Evolutionary conservation across 495 filamentous ascomycete species (phyloP), one percentile per base, ranked within the genome.

Genomic region (Aspergillus conjunctus): DNA sequence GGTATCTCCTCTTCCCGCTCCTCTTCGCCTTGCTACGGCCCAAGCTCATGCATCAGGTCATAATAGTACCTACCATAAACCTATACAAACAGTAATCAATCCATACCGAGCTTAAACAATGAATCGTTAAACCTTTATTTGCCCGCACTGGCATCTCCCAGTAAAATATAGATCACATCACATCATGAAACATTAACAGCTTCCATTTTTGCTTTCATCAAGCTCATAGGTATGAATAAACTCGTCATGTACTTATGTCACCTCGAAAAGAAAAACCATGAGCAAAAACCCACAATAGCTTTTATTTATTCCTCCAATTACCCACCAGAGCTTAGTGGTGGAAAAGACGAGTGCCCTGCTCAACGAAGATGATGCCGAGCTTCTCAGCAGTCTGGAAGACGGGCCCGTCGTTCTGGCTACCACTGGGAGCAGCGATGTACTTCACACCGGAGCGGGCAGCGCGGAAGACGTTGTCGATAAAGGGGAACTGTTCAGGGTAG

Each of bases 391-490:
- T 92, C 70, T 90, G 88, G 67, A 96, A 91, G 30, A 97, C 93
- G 39, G 88, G 83, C 44, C 78, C 75, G 71, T 98, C 95, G 70
- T 97, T 97, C 75, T 96, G 92, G 75, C 92, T 97, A 56, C 94
- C 94, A 44, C 83, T 88, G 17, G 94, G 94, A 54, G 93, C 93
- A 46, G 95, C 92, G 61, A 98, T 87, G 79, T 96, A 98, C 80
- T 96, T 98, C 62, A 85, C 93, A 21, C 94, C 94, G 20, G 91
- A 96, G 62, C 91, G 82, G 54, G 83, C 85, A 44, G 92, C 91
- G 58, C 94, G 85, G 84, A 93, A 96, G 60, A 98, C 88, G 67
- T 98, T 98, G 82, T 98, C 94, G 65, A 91, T 89, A 81, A 98
- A 98, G 56, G 94, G 94, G 86, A 98, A 97, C 90, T 93, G 48